Conservation (phyloP, 495 filamentous ascomycete genomes). For the Lindgomyces ingoldianus region DNA sequence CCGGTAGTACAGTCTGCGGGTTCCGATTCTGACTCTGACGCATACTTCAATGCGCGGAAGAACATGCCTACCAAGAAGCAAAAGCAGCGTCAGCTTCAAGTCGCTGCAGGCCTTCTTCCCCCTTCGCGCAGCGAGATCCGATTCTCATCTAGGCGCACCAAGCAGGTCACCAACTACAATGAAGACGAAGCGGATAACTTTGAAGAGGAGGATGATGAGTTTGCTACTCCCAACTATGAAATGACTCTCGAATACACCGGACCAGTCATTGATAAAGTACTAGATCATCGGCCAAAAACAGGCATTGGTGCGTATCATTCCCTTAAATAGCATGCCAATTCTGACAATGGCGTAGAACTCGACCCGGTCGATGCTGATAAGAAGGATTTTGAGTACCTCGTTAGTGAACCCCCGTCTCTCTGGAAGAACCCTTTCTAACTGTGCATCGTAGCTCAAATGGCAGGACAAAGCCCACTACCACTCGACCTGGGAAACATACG, state of each 20-base stretch:
- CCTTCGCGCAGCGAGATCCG: conserved; percentile 71
- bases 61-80: conserved; percentile 68
- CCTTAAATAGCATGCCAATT: neutral
- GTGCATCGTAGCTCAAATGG: conserved; percentile 76
- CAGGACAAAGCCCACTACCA: conserved; percentile 92
- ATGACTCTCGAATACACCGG: conserved; percentile 59
- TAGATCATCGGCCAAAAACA: conserved; percentile 79
- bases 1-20: conserved; percentile 59
- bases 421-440: conserved; percentile 9
- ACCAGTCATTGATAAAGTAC: conserved; percentile 83
- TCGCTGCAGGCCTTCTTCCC: conserved; percentile 57
- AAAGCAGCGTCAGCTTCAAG: conserved; percentile 63
- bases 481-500: conserved; percentile 86
- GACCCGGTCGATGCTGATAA: conserved; percentile 50
- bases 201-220: conserved; percentile 52
- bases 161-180: conserved; percentile 82
- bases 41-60: conserved; percentile 72
- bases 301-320: conserved; percentile 54
- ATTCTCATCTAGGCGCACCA: conserved; percentile 86
- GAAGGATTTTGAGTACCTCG: conserved; percentile 85
- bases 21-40: conserved; percentile 67
- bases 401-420: conserved; percentile 37
- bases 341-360: conserved; percentile 18
- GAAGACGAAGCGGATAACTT: conserved; percentile 66
- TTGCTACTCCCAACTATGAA: conserved; percentile 40